Conservation (phyloP, 1,139 yeast genomes). For the Yamadazyma songkhlaensis region DNA sequence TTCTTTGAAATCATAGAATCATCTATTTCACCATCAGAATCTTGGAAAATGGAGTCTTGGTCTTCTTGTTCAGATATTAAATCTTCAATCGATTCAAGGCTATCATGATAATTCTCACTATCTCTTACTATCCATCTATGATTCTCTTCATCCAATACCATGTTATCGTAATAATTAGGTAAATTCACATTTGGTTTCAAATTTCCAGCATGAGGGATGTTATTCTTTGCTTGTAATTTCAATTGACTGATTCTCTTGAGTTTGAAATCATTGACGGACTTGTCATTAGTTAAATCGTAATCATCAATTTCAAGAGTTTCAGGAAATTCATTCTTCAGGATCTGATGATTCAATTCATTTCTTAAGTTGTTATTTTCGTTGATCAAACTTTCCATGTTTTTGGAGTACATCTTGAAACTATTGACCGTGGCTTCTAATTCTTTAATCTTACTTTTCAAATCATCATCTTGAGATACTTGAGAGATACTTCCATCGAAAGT, state of each 20-base stretch:
- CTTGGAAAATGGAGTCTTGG: not conserved
- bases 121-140: conserved; percentile 36
- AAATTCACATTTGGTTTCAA: conserved; percentile 27
- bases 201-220: conserved; percentile 9
- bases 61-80: conserved; percentile 16
- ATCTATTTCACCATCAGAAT: not conserved
- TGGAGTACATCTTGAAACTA: conserved; percentile 9
- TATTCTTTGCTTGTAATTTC: conserved; percentile 10
- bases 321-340: not conserved
- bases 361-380: conserved; percentile 13
- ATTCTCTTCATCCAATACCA: conserved; percentile 37
- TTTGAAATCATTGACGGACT: conserved; percentile 21
- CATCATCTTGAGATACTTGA: not conserved
- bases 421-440: conserved; percentile 11
- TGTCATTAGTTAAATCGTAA: conserved; percentile 21
- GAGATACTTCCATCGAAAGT: conserved; percentile 22
- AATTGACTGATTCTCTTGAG: conserved; percentile 43
- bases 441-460: conserved; percentile 10
- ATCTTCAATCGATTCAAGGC: conserved; percentile 46
- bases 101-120: conserved; percentile 28
- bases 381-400: conserved; percentile 12
- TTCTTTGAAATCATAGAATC: not conserved
- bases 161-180: conserved; percentile 38
- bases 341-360: conserved; percentile 6
- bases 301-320: conserved; percentile 18